Evolutionary conservation across 768 basidiomycete species (phyloP).

Genomic region (Pleurotus pulmonarius): DNA sequence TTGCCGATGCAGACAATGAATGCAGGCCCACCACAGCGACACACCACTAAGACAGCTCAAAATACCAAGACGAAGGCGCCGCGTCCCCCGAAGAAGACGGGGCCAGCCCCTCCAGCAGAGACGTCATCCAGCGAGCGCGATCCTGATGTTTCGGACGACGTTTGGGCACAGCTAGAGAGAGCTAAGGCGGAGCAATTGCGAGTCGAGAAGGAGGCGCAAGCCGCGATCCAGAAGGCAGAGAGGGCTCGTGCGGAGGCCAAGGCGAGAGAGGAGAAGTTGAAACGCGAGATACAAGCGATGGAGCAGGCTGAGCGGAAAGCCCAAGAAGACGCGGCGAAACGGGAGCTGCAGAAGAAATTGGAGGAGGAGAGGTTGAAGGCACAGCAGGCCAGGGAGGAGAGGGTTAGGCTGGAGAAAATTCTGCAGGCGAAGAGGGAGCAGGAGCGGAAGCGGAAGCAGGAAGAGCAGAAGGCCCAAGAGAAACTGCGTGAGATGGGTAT

Average conservation of each 20-base stretch:
- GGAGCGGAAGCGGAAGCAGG: slow-evolving; percentile 25
- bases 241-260: slow-evolving; percentile 12
- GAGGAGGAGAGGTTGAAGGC: slow-evolving; percentile 26
- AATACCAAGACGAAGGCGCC: slow-evolving; percentile 8
- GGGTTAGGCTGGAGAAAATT: background rate
- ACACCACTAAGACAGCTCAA: slow-evolving; percentile 6
- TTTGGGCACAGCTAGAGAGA: slow-evolving; percentile 47
- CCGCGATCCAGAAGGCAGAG: slow-evolving; percentile 18
- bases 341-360: slow-evolving; percentile 14
- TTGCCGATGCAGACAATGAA: slow-evolving; percentile 12
- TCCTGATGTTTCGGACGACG: slow-evolving; percentile 44
- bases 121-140: slow-evolving; percentile 30
- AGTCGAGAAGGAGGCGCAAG: slow-evolving; percentile 17
- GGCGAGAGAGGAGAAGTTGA: slow-evolving; percentile 13
- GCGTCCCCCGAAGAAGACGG: background rate
- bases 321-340: slow-evolving; percentile 20
- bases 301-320: slow-evolving; percentile 14
- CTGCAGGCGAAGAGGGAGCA: slow-evolving; percentile 19
- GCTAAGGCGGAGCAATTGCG: slow-evolving; percentile 30
- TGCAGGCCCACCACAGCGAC: slow-evolving; percentile 11
- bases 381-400: slow-evolving; percentile 13
- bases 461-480: slow-evolving; percentile 40
- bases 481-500: slow-evolving; percentile 44
- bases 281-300: slow-evolving; percentile 20
- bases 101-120: slow-evolving; percentile 6